Percentiles rank a stretch among this genome's conserved stretches.
Evolutionary conservation across 805 yeast genomes (phyloP).

Genomic region (Lipomyces chichibuensis): DNA sequence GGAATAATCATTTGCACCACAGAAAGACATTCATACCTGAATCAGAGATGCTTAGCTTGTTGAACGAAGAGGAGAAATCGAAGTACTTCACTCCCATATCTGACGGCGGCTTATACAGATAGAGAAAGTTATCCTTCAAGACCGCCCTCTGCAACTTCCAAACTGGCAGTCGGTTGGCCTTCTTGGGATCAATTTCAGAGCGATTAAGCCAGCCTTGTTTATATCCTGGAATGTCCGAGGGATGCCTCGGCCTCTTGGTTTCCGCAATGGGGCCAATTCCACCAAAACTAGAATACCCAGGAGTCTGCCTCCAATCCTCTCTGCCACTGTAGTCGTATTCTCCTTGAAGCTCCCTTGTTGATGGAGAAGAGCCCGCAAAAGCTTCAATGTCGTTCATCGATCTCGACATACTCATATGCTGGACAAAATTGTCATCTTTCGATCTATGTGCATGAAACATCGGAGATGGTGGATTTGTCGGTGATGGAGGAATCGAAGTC

Average conservation of each 20-base stretch:
- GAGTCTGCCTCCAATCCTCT: not conserved
- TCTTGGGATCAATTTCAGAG: slow-evolving; percentile 17
- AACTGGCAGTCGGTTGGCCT: slow-evolving; percentile 16
- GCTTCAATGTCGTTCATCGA: slow-evolving; percentile 11
- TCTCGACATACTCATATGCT: slow-evolving; percentile 8
- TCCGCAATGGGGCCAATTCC: not conserved
- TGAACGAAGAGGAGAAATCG: slow-evolving; percentile 34
- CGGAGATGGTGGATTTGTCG: slow-evolving; percentile 12
- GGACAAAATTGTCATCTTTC: not conserved
- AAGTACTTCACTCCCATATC: slow-evolving; percentile 51
- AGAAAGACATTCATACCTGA: not conserved
- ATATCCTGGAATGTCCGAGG: not conserved
- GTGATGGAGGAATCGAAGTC: not conserved
- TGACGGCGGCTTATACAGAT: slow-evolving; percentile 61
- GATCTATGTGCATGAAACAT: not conserved
- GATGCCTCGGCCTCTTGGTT: not conserved
- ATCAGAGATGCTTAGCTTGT: not conserved
- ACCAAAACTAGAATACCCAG: slow-evolving; percentile 5
- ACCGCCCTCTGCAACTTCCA: slow-evolving; percentile 64
- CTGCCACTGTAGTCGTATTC: not conserved
- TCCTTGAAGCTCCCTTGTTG: not conserved
- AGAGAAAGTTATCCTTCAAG: slow-evolving; percentile 67
- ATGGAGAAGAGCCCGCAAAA: slow-evolving; percentile 8
- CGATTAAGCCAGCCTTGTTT: slow-evolving; percentile 67
- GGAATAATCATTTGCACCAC: not conserved